Evolutionary conservation across 2,329 filamentous ascomycete species (phyloP), one percentile per base, ranked within the genome.

Genomic region (Talaromyces albobiverticillius): DNA sequence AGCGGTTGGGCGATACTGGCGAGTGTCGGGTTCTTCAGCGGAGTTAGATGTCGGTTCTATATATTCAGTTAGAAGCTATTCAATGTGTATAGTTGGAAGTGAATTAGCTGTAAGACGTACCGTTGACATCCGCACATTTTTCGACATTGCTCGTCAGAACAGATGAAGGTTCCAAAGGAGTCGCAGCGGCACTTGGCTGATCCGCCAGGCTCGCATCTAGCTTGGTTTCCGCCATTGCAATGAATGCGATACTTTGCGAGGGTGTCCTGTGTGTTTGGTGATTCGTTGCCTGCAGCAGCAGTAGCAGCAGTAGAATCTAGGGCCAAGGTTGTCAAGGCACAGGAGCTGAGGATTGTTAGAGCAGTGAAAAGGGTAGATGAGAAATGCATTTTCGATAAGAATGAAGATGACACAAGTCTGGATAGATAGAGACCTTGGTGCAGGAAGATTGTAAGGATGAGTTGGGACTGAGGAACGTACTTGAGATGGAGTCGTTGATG

Each of bases 331-430:
- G 46, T 41, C 23, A 49, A 20, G 5, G 34, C 38, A n/a, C 16
- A 49, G 25, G 46, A 49, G 34, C 46, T 49, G 46, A 49, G 34
- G 16, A 49, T 23, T 1, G 46, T 49, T 49, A 49, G 34, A 29
- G 23, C 46, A 29, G 46, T 43, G 48, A 51, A 22, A 29, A 51
- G 7, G 13, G 20, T 20, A 11, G 46, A n/a, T 16, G 46, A 41
- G 46, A 49, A 20, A 49, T 49, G 34, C 46, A 49, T 49, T 40
- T 49, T 49, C 26, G 29, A 46, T 46, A 3, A 29, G 4, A 7
- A 22, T 23, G 18, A 34, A n/a, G 25, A 34, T 48, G 46, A 18
- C 25, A n/a, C n/a, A n/a, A n/a, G n/a, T n/a, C n/a, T n/a, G n/a
- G n/a, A n/a, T n/a, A n/a, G n/a, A n/a, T n/a, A n/a, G n/a, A n/a